phyloP scores from a whole-genome alignment of 2,329 filamentous ascomycete species.

The Alternaria solani region DNA sequence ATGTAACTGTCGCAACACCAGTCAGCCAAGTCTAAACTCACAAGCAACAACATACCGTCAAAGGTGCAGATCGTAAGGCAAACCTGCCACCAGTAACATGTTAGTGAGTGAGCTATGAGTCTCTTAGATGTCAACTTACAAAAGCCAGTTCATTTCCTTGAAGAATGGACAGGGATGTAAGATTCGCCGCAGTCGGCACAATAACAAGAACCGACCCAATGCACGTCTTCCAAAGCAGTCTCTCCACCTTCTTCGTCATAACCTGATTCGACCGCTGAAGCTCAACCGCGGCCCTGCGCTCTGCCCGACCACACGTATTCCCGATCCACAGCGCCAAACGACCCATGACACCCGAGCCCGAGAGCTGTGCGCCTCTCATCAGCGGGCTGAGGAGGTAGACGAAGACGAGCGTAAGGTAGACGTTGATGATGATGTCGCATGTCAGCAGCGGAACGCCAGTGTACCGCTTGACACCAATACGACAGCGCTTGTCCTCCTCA shows the following conservation, averaged over 20 bases:
- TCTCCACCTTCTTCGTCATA: constrained; percentile 34
- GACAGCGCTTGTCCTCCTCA: constrained; percentile 43
- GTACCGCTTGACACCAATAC: constrained; percentile 51
- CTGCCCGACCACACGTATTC: constrained; percentile 13
- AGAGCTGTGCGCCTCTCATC: constrained; percentile 23
- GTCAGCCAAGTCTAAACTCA: constrained; percentile 1
- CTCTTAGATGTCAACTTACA: constrained; percentile 16
- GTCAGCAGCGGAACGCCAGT: constrained; percentile 49
- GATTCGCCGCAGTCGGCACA: constrained; percentile 51
- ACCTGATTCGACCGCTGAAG: constrained; percentile 25
- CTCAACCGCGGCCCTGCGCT: constrained; percentile 6
- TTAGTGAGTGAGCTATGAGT: not conserved
- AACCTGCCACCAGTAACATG: constrained; percentile 19
- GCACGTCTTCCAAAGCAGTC: constrained; percentile 40
- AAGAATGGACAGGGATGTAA: constrained; percentile 42
- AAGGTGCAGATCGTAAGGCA: constrained; percentile 53
- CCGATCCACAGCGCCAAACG: constrained; percentile 26
- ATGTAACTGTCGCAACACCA: constrained; percentile 41
- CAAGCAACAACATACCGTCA: constrained; percentile 44
- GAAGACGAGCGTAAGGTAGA: constrained; percentile 52
- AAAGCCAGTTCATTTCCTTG: constrained; percentile 50
- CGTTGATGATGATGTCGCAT: constrained; percentile 52
- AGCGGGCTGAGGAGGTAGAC: constrained; percentile 47
- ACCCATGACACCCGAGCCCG: constrained; percentile 17
- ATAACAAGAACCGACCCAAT: constrained; percentile 50